These are phyloP conservation scores for Penicillium sp. DNA, from an alignment of 2,329 filamentous ascomycete species.

Conservation along the genomic window DNA sequence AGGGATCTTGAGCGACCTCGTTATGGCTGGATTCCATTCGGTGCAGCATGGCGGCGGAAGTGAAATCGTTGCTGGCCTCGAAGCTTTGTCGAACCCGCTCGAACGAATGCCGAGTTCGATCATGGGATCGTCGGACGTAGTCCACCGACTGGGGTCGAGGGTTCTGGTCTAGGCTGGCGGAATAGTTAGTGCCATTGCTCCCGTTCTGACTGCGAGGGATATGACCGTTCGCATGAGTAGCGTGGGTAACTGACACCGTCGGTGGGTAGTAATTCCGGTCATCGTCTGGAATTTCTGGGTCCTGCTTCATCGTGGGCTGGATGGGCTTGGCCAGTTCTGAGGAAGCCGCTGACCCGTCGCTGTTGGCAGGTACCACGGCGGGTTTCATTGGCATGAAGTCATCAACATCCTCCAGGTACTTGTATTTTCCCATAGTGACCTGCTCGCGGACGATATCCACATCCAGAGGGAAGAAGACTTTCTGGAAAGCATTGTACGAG, in stretches of 20 bases:
- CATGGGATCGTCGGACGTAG: constrained; percentile 68
- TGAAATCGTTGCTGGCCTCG: constrained; percentile 87
- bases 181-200: constrained; percentile 92
- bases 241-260: constrained; percentile 67
- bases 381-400: constrained; percentile 52
- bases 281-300: constrained; percentile 77
- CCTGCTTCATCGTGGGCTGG: constrained; percentile 58
- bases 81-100: constrained; percentile 81
- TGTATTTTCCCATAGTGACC: constrained; percentile 77
- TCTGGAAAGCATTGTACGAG: constrained; percentile 81
- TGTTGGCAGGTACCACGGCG: constrained; percentile 39
- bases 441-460: constrained; percentile 96
- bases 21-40: constrained; percentile 71
- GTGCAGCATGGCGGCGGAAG: constrained; percentile 79
- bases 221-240: constrained; percentile 75
- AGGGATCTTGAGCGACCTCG: constrained; percentile 30
- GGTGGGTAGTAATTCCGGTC: constrained; percentile 90
- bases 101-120: constrained; percentile 82
- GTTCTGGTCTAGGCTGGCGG: constrained; percentile 50
- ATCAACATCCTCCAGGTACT: constrained; percentile 63
- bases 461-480: constrained; percentile 89
- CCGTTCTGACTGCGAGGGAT: constrained; percentile 84
- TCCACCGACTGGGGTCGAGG: constrained; percentile 64
- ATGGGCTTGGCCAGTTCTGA: constrained; percentile 49
- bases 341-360: constrained; percentile 42